These are phyloP conservation scores for Penicillium atrosanguineum DNA, from an alignment of 495 filamentous ascomycete species.

Conservation along the genomic window DNA sequence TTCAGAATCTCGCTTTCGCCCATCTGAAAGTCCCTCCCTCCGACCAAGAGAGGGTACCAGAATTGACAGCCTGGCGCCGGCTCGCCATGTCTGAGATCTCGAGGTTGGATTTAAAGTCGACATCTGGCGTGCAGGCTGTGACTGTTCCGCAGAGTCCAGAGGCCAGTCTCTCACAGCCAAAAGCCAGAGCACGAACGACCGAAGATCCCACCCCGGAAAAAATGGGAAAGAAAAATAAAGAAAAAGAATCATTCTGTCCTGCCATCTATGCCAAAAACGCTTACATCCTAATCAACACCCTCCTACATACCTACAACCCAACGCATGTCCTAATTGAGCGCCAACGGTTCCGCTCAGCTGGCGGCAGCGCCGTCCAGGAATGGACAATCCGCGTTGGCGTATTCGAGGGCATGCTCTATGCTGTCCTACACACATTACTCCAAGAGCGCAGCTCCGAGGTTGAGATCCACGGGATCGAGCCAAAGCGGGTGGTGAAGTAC, in stretches of 20 bases:
- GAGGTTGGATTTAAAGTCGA: constrained; percentile 5
- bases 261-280: constrained; percentile 58
- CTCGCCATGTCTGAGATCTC: constrained; percentile 28
- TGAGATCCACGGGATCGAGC: constrained; percentile 36
- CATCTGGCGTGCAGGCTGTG: neutral
- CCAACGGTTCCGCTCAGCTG: constrained; percentile 76
- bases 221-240: neutral
- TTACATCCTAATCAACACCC: constrained; percentile 54
- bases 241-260: constrained; percentile 54
- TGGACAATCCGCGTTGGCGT: constrained; percentile 92
- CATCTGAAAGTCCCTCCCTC: constrained; percentile 27
- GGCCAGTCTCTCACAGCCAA: too few relatives aligned
- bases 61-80: constrained; percentile 38
- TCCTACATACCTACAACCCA: constrained; percentile 51
- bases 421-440: constrained; percentile 60
- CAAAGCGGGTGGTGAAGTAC: constrained; percentile 40
- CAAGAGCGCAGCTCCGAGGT: constrained; percentile 29
- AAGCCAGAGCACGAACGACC: neutral
- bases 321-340: constrained; percentile 83
- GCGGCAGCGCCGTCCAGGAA: constrained; percentile 65
- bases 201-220: neutral
- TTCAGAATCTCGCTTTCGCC: constrained; percentile 75
- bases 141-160: neutral
- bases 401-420: constrained; percentile 86
- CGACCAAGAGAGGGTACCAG: neutral